These are phyloP conservation scores for Whalleya microplaca DNA, from an alignment of 2,329 filamentous ascomycete genomes.

Conservation along the genomic window DNA sequence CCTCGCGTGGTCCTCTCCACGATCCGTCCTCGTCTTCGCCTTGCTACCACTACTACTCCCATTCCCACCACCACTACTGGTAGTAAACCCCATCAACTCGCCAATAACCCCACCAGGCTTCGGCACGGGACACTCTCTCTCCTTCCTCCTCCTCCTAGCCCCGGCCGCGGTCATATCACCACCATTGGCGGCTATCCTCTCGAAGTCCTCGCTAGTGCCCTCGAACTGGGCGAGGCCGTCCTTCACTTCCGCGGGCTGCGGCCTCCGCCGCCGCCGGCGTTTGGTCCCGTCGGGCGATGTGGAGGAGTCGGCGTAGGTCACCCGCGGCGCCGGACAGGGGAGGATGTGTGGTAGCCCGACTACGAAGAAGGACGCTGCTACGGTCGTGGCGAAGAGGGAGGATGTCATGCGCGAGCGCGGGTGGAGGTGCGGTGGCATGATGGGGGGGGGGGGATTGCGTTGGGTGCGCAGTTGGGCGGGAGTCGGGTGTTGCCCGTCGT, in stretches of 20 bases:
- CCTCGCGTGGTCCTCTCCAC: background rate
- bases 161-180: too few species aligned
- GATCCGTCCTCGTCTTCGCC: too few species aligned
- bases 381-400: conserved; percentile 91
- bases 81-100: conserved; percentile 72
- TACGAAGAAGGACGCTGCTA: conserved; percentile 87
- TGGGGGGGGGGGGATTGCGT: conserved; percentile 1
- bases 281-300: conserved; percentile 29
- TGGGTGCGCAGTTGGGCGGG: too few species aligned
- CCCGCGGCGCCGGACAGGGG: conserved; percentile 83
- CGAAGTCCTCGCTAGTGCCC: conserved; percentile 38
- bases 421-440: conserved; percentile 87
- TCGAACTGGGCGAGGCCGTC: conserved; percentile 40
- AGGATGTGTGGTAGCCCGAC: conserved; percentile 88
- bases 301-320: conserved; percentile 73
- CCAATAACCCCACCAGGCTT: conserved; percentile 83
- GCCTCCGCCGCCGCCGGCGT: conserved; percentile 33
- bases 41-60: too few species aligned
- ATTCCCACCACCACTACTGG: conserved; percentile 13
- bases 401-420: conserved; percentile 92
- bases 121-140: conserved; percentile 86
- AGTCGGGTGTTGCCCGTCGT: too few species aligned
- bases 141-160: conserved; percentile 39
- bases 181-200: conserved; percentile 16
- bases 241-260: conserved; percentile 39